Conservation (phyloP, 768 basidiomycete species). For the Ephemerocybe angulata region DNA sequence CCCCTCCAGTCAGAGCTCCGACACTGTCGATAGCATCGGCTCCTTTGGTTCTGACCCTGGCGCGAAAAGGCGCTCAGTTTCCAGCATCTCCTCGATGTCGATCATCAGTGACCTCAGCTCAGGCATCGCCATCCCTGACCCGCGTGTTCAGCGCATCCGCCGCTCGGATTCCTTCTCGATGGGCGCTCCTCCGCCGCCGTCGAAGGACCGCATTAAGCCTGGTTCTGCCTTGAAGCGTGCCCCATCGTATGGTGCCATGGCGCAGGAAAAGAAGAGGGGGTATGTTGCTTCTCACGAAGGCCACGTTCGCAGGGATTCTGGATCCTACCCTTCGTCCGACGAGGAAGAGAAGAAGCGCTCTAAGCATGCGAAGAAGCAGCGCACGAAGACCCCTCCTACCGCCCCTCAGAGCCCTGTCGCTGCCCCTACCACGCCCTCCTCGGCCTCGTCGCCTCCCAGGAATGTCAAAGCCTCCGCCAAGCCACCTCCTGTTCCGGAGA, state of each 20-base stretch:
- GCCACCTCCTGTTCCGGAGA: constrained; percentile 16
- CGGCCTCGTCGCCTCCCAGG: constrained; percentile 10
- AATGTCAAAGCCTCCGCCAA: constrained; percentile 14
- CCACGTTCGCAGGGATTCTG: constrained; percentile 32
- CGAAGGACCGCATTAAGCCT: constrained; percentile 26
- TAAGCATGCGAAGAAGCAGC: constrained; percentile 59
- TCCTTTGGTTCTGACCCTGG: constrained; percentile 36
- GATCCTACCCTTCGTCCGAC: constrained; percentile 59
- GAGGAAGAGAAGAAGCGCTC: constrained; percentile 70
- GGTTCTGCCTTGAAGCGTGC: constrained; percentile 47
- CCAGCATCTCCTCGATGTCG: constrained; percentile 42
- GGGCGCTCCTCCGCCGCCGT: constrained; percentile 27
- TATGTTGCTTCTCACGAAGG: constrained; percentile 13
- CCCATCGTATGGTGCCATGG: constrained; percentile 51
- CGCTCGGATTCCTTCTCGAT: constrained; percentile 47
- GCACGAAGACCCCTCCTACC: constrained; percentile 26
- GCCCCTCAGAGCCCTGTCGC: constrained; percentile 1
- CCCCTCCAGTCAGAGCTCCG: constrained; percentile 62
- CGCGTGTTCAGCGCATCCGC: constrained; percentile 49
- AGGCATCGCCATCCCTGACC: constrained; percentile 37
- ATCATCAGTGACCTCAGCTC: constrained; percentile 34
- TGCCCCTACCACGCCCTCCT: no score
- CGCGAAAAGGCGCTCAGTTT: constrained; percentile 42
- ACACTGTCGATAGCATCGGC: constrained; percentile 52
- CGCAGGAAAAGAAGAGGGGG: constrained; percentile 25